Conservation (phyloP, 2,329 filamentous ascomycete genomes). For the Cadophora gregata region DNA sequence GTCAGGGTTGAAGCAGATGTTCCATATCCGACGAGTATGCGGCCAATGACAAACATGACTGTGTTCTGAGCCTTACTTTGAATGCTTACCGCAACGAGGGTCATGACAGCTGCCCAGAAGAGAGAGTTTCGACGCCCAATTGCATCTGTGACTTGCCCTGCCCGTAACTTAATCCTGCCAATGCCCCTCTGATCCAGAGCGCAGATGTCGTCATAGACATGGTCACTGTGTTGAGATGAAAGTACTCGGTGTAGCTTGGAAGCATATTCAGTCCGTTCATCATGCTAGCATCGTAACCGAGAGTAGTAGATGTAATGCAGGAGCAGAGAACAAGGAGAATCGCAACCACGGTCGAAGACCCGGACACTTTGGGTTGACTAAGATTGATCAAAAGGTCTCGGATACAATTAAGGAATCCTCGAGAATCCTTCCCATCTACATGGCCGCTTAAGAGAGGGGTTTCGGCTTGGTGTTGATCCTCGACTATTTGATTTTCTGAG, state of each 20-base stretch:
- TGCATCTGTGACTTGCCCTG: constrained; percentile 44
- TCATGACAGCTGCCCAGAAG: constrained; percentile 30
- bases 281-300: constrained; percentile 36
- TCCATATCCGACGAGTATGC: constrained; percentile 37
- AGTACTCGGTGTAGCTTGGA: constrained; percentile 61
- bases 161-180: constrained; percentile 51
- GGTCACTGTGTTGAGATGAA: constrained; percentile 57
- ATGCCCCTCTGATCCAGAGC: constrained; percentile 56
- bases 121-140: constrained; percentile 43
- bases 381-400: neutral
- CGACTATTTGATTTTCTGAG: neutral
- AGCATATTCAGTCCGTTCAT: constrained; percentile 62
- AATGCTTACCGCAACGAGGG: constrained; percentile 31
- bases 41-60: constrained; percentile 37
- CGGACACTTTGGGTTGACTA: constrained; percentile 18
- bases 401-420: neutral
- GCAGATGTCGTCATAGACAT: constrained; percentile 60
- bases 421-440: neutral
- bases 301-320: constrained; percentile 36
- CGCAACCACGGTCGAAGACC: constrained; percentile 22
- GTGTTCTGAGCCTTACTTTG: constrained; percentile 35
- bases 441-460: neutral
- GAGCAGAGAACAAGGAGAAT: constrained; percentile 27
- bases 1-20: constrained; percentile 44
- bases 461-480: neutral